These are phyloP conservation scores for Echria macrotheca DNA, from an alignment of 495 filamentous ascomycete genomes.

Conservation along the genomic window DNA sequence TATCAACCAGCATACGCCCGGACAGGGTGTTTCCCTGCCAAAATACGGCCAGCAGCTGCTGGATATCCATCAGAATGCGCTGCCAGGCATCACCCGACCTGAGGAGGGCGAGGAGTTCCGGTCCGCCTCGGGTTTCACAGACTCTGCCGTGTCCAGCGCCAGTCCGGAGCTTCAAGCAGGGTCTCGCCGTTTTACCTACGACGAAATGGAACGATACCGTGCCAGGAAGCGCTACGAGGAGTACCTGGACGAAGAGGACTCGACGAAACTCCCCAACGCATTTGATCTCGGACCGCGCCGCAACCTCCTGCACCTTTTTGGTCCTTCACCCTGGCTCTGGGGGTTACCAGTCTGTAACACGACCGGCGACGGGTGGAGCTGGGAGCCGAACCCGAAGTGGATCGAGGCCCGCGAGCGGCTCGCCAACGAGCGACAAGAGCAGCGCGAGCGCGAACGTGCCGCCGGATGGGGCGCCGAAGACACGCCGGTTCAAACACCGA, in stretches of 20 bases:
- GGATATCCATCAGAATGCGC: conserved; percentile 75
- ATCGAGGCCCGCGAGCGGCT: conserved; percentile 59
- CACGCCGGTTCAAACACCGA: conserved; percentile 18
- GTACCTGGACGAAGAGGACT: conserved; percentile 84
- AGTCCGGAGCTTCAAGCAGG: conserved; percentile 45
- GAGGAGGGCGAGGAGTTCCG: conserved; percentile 69
- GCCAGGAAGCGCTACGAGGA: conserved; percentile 70
- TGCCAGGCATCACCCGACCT: conserved; percentile 71
- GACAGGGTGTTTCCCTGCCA: conserved; percentile 46
- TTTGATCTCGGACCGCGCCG: conserved; percentile 79
- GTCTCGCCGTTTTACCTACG: conserved; percentile 53
- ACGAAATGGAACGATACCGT: conserved; percentile 65
- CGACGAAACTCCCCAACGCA: conserved; percentile 79
- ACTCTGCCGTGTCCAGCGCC: conserved; percentile 20
- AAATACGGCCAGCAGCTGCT: conserved; percentile 69
- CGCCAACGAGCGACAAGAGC: conserved; percentile 52
- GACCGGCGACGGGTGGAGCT: conserved; percentile 88
- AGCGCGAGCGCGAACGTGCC: conserved; percentile 50
- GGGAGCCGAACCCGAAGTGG: conserved; percentile 77
- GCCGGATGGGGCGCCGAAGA: conserved; percentile 48
- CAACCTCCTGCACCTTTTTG: conserved; percentile 84
- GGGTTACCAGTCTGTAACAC: conserved; percentile 75
- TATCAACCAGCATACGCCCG: conserved; percentile 44
- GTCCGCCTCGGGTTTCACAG: conserved; percentile 5
- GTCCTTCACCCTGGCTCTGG: conserved; percentile 64